Base-by-base conservation (phyloP, 192 early-diverging fungal genomes). In the Mortierella claussenii region DNA sequence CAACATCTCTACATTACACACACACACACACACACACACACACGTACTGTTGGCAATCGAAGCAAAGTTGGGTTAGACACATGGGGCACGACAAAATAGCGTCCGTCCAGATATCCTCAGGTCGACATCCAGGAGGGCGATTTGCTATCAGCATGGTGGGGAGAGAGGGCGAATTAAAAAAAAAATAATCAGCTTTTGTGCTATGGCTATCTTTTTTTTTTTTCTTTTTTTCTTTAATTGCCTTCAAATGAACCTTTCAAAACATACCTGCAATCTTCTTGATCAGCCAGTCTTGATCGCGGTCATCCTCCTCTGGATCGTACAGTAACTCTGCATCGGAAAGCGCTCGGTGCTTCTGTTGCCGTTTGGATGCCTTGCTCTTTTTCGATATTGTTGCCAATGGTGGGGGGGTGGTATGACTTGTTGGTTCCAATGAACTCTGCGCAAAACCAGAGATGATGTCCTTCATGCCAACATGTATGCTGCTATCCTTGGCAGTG, bases 61-160 rank as follows among this genome's bases (percentile, higher is more conserved):
- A 86, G 58, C 89, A 89, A 0, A 91, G 52, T 30, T 78, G 65
- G 21, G 84, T 84, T 15, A 89, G 69, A 34, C 89, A 91, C 80
- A 88, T 68, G 3, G 89, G 89, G 46, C 89, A 91, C 0, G 84
- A 78, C 4, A 91, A 64, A 21, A 87, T 81, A 4, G 89, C 87
- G 34, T 89, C 88, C 12, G 85, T 87, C 55, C 69, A 55, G 34
- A 51, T 63, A 43, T 66, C 50, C 33, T 84, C 37, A 30, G 43
- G 31, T n/a, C 45, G 61, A 26, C 50, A 33, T 48, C 50, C 46
- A 20, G 44, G 36, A 32, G 51, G 73, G 36, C 63, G 64, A 48
- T 81, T 78, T 44, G 73, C 68, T 75, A n/a, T n/a, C n/a, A n/a
- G n/a, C n/a, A n/a, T n/a, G n/a, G n/a, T n/a, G n/a, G n/a, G n/a